These are phyloP conservation scores for Ambrosiella xylebori DNA, from an alignment of 2,329 filamentous ascomycete genomes.

Conservation along the genomic window DNA sequence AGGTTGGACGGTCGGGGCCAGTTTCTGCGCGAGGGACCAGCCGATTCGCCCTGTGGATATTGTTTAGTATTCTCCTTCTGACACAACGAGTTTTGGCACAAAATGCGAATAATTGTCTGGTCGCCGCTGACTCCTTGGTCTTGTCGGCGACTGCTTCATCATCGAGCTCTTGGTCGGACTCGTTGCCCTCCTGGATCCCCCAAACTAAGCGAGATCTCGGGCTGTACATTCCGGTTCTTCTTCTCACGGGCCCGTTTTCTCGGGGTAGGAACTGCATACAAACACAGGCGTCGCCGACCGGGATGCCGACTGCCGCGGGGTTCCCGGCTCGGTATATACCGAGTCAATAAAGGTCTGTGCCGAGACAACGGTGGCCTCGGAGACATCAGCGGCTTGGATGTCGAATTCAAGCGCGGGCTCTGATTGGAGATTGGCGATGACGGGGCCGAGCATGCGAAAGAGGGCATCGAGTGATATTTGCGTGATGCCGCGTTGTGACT, in stretches of 20 bases:
- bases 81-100: too few relatives aligned
- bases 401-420: slow-evolving; percentile 52
- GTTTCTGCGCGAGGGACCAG: slow-evolving; percentile 40
- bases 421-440: slow-evolving; percentile 45
- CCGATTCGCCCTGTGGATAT: slow-evolving; percentile 12
- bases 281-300: slow-evolving; percentile 53
- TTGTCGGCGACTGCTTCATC: too few relatives aligned
- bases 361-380: slow-evolving; percentile 60
- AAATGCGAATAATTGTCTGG: too few relatives aligned
- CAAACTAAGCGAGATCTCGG: too few relatives aligned
- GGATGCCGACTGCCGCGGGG: slow-evolving; percentile 35
- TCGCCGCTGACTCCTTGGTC: too few relatives aligned
- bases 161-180: too few relatives aligned
- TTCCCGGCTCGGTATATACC: slow-evolving; percentile 40
- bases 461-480: slow-evolving; percentile 83
- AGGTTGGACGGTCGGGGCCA: slow-evolving; percentile 53
- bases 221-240: too few relatives aligned
- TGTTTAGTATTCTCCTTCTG: slow-evolving; percentile 12
- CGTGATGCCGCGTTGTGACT: slow-evolving; percentile 70
- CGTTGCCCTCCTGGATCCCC: too few relatives aligned
- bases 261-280: not conserved
- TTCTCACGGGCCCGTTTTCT: too few relatives aligned
- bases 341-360: slow-evolving; percentile 65
- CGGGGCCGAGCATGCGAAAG: slow-evolving; percentile 62
- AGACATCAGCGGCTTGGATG: slow-evolving; percentile 57